Percentiles rank a stretch among this genome's conserved stretches.
Conservation (phyloP, 305 asterid species). For the Salvia sclarea region DNA sequence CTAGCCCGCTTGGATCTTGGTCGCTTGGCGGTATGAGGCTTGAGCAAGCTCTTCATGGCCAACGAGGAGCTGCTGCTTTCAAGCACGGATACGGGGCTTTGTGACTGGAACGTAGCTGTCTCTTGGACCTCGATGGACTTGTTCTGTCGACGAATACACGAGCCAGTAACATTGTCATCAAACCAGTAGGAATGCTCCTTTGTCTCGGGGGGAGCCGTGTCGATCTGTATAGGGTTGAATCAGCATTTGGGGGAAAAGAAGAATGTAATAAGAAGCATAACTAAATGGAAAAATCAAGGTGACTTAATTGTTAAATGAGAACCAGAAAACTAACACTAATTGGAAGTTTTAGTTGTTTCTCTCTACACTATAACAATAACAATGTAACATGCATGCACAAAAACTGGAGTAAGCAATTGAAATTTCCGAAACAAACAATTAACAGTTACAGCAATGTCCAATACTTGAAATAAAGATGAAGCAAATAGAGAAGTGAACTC, state of each 20-base stretch:
- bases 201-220: constrained; percentile 20
- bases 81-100: constrained; percentile 76
- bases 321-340: neutral
- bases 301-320: neutral
- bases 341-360: neutral
- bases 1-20: constrained; percentile 64
- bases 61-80: constrained; percentile 51
- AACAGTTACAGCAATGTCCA: neutral
- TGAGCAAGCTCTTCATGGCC: constrained; percentile 40
- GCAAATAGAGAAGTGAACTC: constrained; percentile 31
- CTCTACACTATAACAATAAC: neutral
- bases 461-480: neutral
- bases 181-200: constrained; percentile 31
- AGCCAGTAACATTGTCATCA: constrained; percentile 31
- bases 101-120: constrained; percentile 46
- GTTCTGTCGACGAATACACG: constrained; percentile 33
- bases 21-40: constrained; percentile 41
- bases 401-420: neutral
- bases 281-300: neutral
- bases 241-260: neutral
- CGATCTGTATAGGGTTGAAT: constrained; percentile 28
- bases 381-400: neutral
- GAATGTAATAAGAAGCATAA: constrained; percentile 8
- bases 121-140: constrained; percentile 38
- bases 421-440: neutral